Base-by-base conservation (phyloP, 352 stramenopile genomes). In the Phytophthora sp. region DNA sequence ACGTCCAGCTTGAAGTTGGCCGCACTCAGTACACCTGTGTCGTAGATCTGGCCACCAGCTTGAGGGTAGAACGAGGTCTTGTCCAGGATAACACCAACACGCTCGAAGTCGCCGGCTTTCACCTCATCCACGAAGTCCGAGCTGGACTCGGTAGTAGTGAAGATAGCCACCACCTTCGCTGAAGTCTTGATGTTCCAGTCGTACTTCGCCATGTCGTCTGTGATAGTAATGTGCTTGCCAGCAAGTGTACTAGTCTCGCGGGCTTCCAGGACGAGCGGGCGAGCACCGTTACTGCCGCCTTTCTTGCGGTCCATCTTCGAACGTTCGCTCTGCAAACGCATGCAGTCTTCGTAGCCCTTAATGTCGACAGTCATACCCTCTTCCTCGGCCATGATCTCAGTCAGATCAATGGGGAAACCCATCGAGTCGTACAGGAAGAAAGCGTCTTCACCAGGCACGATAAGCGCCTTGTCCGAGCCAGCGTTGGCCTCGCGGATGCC, bases 381-480 rank as follows among this genome's bases (percentile, higher is more conserved):
- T 69, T 98, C 95, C 77, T 98, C 96, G 7, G 92, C 94, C 95
- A 99, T 99, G 69, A 98, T 92, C 72, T 98, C 88, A 12, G 98
- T 99, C 68, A 99, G 85, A 76, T 99, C 98, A 47, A 99, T 83
- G 6, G 98, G 98, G 82, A 99, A 99, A 49, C 98, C 98, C 76
- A 99, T 93, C 21, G 97, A 99, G 69, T 99, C 96, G 77, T 99
- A 99, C 18, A 99, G 73, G 73, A 98, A 99, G 82, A 99, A 99
- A 3, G 97, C 97, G 50, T 98, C 93, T 39, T 90, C 82, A 20
- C 94, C 96, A n/a, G 92, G 84, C 57, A 99, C 95, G 8, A 98
- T 84, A 21, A 87, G 84, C 15, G 74, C 63, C 44, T 79, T 77
- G 45, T 86, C 56, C 7, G 80, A 79, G 3, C 67, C 81, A 15